Base-by-base conservation (phyloP, 192 early-diverging fungal species). In the Borealophlyctis nickersoniae region DNA sequence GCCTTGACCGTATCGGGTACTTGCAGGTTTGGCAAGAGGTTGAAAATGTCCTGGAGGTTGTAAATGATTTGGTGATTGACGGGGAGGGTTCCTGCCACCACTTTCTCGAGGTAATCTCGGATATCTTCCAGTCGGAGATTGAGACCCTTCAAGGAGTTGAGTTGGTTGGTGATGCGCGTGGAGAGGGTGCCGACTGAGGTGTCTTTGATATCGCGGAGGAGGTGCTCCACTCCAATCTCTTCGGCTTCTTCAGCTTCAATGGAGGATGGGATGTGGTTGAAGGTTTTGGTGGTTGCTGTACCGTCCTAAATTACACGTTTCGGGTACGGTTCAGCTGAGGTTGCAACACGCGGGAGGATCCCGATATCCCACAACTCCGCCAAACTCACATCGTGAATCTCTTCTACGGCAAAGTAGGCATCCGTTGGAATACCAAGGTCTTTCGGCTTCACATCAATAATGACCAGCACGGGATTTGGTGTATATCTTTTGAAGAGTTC, bases 191-290 rank as follows among this genome's bases (percentile, higher is more conserved):
- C 95, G 28, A 91, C 88, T n/a, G 92, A 85, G 56, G 88, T 96
- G 75, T 99, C 97, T 74, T 98, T 99, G 72, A 99, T 96, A 70
- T 99, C 97, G 60, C 97, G 87, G 56, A 99, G 80, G 69, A 99
- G 78, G 63, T 99, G 97, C 71, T 99, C 97, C 0, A 99, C 97
- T 33, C 97, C 97, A 73, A 99, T 98, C 71, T 99, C 97, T 80
- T 99, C 97, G n/a, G 95, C 92, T 76, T 99, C 97, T 73, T 99
- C 97, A 3, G 97, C 97, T 36, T 94, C 95, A 62, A 99, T 96
- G 52, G 89, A 84, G 13, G 93, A 94, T 1, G 91, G 92, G 24
- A 97, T 89, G 71, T 99, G 95, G 70, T 92, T 87, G 79, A 99
- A 99, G 3, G 97, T 98, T 72, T 92, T 91, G 34, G 94, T 96